Conservation (phyloP, 2,329 filamentous ascomycete genomes). For the Fusarium clavum region DNA sequence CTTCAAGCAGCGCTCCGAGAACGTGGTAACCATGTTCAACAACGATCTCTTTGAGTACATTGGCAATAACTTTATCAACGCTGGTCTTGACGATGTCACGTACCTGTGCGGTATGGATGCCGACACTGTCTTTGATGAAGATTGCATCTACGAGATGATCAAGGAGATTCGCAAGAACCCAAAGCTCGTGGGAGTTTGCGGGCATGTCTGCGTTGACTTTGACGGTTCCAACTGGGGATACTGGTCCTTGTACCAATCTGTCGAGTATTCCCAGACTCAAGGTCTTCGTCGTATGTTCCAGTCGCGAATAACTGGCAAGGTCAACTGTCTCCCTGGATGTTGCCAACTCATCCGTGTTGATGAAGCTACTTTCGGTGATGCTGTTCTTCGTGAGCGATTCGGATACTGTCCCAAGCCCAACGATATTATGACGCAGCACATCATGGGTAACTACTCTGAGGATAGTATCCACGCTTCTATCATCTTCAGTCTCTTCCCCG, state of each 20-base stretch:
- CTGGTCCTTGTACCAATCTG: conserved; percentile 61
- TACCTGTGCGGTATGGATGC: conserved; percentile 61
- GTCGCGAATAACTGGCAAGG: conserved; percentile 61
- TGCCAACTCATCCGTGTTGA: conserved; percentile 63
- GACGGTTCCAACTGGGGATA: conserved; percentile 55
- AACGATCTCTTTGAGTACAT: conserved; percentile 57
- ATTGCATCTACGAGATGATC: conserved; percentile 59
- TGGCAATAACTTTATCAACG: conserved; percentile 53
- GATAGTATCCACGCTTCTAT: conserved; percentile 63
- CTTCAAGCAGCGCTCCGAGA: conserved; percentile 57
- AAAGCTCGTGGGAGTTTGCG: conserved; percentile 60
- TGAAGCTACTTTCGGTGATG: conserved; percentile 61
- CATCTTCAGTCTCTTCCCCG: conserved; percentile 59
- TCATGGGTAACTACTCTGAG: conserved; percentile 62
- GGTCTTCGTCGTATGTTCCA: conserved; percentile 62
- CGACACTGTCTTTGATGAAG: conserved; percentile 59
- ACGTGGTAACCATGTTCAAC: conserved; percentile 59
- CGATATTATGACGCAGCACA: conserved; percentile 61
- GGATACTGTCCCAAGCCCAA: conserved; percentile 62
- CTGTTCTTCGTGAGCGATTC: conserved; percentile 59
- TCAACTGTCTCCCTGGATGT: conserved; percentile 61
- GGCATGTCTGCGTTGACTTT: conserved; percentile 62
- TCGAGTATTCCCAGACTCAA: conserved; percentile 62
- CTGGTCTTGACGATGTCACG: conserved; percentile 55
- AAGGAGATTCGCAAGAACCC: conserved; percentile 57